A percentile compares a stretch with the other conserved stretches of the same genome.
Conservation (phyloP, 805 yeast species). For the Teunomyces lycoperdinae region DNA sequence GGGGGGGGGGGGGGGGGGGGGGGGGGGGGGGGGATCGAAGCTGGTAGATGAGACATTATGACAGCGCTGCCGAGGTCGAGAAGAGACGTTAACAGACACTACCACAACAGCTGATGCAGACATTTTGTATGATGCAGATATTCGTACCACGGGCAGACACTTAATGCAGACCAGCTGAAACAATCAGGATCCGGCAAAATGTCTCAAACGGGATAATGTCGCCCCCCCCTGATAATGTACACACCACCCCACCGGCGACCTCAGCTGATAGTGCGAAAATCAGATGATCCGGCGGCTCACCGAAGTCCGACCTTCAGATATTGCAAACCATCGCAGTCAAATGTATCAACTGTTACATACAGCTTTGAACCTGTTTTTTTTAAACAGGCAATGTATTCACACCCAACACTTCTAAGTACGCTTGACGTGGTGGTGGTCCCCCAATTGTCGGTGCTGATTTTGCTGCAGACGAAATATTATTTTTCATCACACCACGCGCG, state of each 20-base stretch:
- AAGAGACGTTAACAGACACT: no score
- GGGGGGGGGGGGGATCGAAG: no score
- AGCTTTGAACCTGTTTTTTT: background rate
- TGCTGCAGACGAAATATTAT: background rate
- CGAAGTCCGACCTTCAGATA: background rate
- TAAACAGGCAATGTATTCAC: background rate
- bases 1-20: no score
- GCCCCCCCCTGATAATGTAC: background rate
- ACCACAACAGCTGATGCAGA: no score
- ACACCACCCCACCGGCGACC: constrained; percentile 5
- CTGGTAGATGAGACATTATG: no score
- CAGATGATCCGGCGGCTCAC: constrained; percentile 3
- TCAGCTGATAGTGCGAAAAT: constrained; percentile 2
- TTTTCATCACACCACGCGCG: constrained; percentile 3
- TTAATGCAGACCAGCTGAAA: background rate
- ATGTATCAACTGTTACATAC: background rate
- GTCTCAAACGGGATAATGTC: background rate
- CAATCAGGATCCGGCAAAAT: background rate
- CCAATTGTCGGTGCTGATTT: no score
- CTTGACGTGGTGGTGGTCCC: no score
- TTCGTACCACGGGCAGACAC: background rate
- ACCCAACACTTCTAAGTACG: no score
- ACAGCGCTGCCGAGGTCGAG: no score
- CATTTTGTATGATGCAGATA: background rate
- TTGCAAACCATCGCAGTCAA: background rate